Base-by-base conservation (phyloP, 2,329 filamentous ascomycete species). In the Beauveria rudraprayagi region DNA sequence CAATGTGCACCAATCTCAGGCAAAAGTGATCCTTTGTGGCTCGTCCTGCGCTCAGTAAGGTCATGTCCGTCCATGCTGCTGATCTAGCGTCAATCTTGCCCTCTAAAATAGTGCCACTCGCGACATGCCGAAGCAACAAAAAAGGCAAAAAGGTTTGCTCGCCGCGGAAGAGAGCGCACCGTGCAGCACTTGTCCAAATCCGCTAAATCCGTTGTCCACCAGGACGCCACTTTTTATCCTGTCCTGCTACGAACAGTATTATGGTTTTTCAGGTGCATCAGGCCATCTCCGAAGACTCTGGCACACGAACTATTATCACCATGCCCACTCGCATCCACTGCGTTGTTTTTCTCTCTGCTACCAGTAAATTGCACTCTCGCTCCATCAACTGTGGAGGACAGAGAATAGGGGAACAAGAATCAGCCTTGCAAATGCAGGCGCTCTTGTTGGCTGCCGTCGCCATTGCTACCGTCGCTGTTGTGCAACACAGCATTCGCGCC, bases 111-210 rank as follows among this genome's bases (percentile, higher is more conserved):
- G 56, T 48, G 55, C 22, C 55, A n/a, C 30, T 19, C 34, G 56
- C 56, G 47, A 59, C 47, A 59, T 59, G 56, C 56, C 56, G 56
- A 58, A 57, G 34, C 44, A 51, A 40, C 11, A 41, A 22, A 59
- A 59, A 26, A 26, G 24, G 24, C 24, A 5, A 26, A 26, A 59
- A 46, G 28, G 34, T 11, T 53, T 24, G n/a, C 17, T 14, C 17
- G 43, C 28, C 24, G 19, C 43, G 11, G 28, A 40, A n/a, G 22
- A 26, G 24, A 43, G 17, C 16, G 44, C 55, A 40, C 46, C 28
- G 55, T 30, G 56, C 56, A 50, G 19, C 46, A 16, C 9, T 8
- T 50, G 22, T 16, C 7, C 9, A 51, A 58, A 30, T 51, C 56
- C 56, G 56, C 46, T 58, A 51, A 58, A 58, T 51, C 46, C 56